Evolutionary conservation across 2,329 filamentous ascomycete genomes (phyloP).

Genomic region (Emydomyces testavorans): DNA sequence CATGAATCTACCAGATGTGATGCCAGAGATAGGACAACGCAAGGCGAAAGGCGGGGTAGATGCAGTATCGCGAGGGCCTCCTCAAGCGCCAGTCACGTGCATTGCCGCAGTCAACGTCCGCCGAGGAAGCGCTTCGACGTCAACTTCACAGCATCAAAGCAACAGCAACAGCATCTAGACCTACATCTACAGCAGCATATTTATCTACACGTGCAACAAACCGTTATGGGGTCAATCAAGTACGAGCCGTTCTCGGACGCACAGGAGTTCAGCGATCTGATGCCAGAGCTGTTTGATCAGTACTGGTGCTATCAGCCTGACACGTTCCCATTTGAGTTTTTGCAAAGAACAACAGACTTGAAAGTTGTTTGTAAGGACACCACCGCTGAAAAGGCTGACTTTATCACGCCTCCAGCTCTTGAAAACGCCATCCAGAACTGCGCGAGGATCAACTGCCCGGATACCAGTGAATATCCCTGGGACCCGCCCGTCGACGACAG

Average conservation of each 20-base stretch:
- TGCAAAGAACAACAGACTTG: conserved; percentile 10
- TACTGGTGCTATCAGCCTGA: no score
- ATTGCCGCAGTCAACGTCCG: no score
- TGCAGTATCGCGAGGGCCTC: no score
- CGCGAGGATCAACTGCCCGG: conserved; percentile 1
- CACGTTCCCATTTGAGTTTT: conserved; percentile 3
- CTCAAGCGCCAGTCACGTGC: no score
- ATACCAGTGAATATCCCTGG: neutral
- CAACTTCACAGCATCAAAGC: neutral
- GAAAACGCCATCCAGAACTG: no score
- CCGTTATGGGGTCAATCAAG: conserved; percentile 4
- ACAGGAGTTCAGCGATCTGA: no score
- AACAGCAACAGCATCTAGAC: neutral
- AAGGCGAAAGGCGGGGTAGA: no score
- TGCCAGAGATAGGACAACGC: no score
- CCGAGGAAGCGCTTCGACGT: no score
- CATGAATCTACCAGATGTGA: no score
- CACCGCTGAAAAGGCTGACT: conserved; percentile 5
- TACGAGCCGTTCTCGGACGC: neutral
- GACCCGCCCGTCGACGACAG: neutral
- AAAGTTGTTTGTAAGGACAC: conserved; percentile 10
- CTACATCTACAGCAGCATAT: neutral
- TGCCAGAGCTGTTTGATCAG: no score
- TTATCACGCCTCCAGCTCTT: neutral
- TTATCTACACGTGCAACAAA: neutral